Percentiles rank a stretch among this genome's conserved stretches.
Conservation (phyloP, 805 yeast species). For the Pichia ethanolica region DNA sequence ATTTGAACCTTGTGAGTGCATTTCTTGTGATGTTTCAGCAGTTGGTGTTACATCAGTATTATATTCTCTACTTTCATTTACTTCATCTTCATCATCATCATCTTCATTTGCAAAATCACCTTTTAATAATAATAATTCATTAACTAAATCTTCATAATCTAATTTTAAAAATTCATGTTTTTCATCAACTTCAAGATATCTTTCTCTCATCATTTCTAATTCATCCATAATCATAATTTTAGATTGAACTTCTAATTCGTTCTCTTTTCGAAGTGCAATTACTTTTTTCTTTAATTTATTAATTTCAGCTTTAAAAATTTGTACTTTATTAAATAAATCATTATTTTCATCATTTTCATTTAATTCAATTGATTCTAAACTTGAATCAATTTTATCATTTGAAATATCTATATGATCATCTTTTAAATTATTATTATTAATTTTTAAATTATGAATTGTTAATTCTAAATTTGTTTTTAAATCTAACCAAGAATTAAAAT, state of each 20-base stretch:
- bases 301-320: constrained; percentile 15
- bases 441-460: constrained; percentile 15
- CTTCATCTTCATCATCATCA: constrained; percentile 6
- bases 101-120: constrained; percentile 1
- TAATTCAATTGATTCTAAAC: too few species aligned
- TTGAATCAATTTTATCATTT: constrained; percentile 8
- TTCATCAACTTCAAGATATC: constrained; percentile 23
- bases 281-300: constrained; percentile 22
- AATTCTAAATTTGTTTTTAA: constrained; percentile 21
- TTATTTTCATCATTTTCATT: constrained; percentile 6
- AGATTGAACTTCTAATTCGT: constrained; percentile 46
- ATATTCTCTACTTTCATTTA: neutral
- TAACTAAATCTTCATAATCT: constrained; percentile 24
- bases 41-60: neutral
- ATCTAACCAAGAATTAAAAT: constrained; percentile 24
- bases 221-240: constrained; percentile 48
- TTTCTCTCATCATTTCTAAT: constrained; percentile 40
- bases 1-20: neutral
- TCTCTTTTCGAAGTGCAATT: constrained; percentile 39
- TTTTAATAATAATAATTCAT: constrained; percentile 14
- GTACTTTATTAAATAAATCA: constrained; percentile 7
- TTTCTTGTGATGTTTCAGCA: neutral
- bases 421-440: neutral
- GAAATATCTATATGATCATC: neutral
- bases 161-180: constrained; percentile 22